phyloP scores from a whole-genome alignment of 2,329 filamentous ascomycete species.

The Fusarium burgessii region DNA sequence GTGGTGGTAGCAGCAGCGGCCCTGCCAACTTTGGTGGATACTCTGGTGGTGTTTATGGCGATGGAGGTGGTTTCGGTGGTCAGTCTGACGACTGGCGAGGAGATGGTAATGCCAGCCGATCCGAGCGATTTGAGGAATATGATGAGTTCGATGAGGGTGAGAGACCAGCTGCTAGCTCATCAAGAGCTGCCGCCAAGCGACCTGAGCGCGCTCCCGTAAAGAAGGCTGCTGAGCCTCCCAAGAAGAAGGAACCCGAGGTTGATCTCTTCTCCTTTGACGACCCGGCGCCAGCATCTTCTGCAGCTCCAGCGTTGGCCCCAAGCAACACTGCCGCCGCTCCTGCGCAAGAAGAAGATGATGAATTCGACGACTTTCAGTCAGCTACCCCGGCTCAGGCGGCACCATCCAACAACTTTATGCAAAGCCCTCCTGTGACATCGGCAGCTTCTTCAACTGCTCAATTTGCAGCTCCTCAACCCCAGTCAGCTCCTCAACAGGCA shows the following conservation, averaged over 20 bases:
- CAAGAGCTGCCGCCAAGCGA: constrained; percentile 55
- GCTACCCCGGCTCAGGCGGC: constrained; percentile 72
- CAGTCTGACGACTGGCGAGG: constrained; percentile 77
- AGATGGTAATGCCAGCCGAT: constrained; percentile 63
- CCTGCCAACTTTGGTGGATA: constrained; percentile 66
- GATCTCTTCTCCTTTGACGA: constrained; percentile 96
- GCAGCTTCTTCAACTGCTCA: constrained; percentile 69
- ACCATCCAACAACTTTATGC: constrained; percentile 50
- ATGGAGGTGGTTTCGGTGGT: constrained; percentile 92
- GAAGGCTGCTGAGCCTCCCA: constrained; percentile 72
- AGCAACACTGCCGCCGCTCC: constrained; percentile 37
- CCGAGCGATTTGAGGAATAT: constrained; percentile 93
- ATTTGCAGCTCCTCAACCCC: constrained; percentile 84
- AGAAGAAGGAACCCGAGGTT: constrained; percentile 88
- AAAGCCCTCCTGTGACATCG: constrained; percentile 62
- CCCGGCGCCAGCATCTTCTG: constrained; percentile 64
- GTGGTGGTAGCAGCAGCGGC: constrained; percentile 48
- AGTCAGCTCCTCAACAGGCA: constrained; percentile 83
- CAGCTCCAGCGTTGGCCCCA: constrained; percentile 57
- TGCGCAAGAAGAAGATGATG: constrained; percentile 74
- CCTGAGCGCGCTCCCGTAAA: constrained; percentile 50
- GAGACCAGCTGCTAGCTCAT: constrained; percentile 59
- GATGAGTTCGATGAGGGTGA: constrained; percentile 91
- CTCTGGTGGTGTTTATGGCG: constrained; percentile 86
- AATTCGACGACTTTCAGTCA: constrained; percentile 98